These are phyloP conservation scores for Aquilaria agallochum DNA, from an alignment of 441 rosid species.

Conservation along the genomic window DNA sequence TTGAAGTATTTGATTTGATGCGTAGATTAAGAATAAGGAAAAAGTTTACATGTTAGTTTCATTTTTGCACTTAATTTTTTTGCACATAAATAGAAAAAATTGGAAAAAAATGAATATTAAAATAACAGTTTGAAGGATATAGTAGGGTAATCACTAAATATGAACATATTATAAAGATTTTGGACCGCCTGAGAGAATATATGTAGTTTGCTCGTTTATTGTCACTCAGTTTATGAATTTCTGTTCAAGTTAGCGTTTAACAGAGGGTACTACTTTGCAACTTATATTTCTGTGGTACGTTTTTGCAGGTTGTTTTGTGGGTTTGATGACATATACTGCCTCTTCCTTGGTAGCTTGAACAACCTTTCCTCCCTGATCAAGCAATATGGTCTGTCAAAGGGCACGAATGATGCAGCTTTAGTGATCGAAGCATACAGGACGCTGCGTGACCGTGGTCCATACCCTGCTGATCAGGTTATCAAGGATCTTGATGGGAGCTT, in stretches of 20 bases:
- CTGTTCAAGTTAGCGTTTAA: neutral
- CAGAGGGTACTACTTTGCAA: neutral
- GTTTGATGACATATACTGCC: conserved; percentile 51
- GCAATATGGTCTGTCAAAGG: conserved; percentile 53
- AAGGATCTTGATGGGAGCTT: conserved; percentile 68
- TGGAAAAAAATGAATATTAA: too few relatives aligned
- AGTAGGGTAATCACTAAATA: too few relatives aligned
- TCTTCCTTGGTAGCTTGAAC: conserved; percentile 50
- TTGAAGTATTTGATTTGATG: too few relatives aligned
- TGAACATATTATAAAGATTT: too few relatives aligned
- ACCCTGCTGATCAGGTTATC: conserved; percentile 73
- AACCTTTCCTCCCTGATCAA: conserved; percentile 44
- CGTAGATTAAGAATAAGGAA: too few relatives aligned
- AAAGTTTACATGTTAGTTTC: too few relatives aligned
- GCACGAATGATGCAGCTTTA: conserved; percentile 49
- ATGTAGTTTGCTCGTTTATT: too few relatives aligned
- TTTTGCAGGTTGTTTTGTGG: conserved; percentile 55
- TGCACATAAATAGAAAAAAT: too few relatives aligned
- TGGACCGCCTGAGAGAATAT: too few relatives aligned
- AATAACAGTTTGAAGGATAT: too few relatives aligned
- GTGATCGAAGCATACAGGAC: conserved; percentile 68
- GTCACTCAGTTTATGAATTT: too few relatives aligned
- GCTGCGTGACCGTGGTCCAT: conserved; percentile 65
- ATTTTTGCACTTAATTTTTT: too few relatives aligned
- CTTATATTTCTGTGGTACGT: neutral